Evolutionary conservation across 2,329 filamentous ascomycete genomes (phyloP).

Genomic region (Fusarium pininemorale): DNA sequence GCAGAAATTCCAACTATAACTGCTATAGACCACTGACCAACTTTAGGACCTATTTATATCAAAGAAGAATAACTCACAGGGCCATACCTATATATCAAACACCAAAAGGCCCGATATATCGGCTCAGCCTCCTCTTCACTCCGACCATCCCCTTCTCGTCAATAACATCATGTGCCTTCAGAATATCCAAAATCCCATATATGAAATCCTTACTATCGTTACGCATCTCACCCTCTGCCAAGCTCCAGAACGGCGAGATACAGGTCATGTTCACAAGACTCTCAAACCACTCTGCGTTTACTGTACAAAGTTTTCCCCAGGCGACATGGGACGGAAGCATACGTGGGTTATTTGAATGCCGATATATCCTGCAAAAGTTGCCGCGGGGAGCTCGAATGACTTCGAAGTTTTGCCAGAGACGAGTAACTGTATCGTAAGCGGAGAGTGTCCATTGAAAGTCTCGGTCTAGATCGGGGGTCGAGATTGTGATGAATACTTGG

Average conservation of each 20-base stretch:
- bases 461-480: not conserved
- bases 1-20: not conserved
- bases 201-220: not conserved
- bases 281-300: not conserved
- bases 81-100: not conserved
- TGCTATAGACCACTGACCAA: conserved; percentile 32
- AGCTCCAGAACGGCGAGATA: not conserved
- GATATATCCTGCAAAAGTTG: not conserved
- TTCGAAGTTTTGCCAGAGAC: not conserved
- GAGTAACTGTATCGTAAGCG: not conserved
- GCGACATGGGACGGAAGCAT: not conserved
- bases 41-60: not conserved
- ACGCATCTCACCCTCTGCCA: not conserved
- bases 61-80: not conserved
- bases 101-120: not conserved
- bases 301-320: not conserved
- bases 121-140: not conserved
- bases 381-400: not conserved
- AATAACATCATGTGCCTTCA: not conserved
- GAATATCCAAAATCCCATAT: not conserved
- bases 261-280: not conserved
- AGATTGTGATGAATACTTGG: not conserved
- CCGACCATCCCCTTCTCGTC: not conserved
- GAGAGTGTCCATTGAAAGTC: not conserved
- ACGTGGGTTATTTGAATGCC: not conserved